Conservation (phyloP, 371 early-diverging fungal species). For the Haplosporangium sp. region DNA sequence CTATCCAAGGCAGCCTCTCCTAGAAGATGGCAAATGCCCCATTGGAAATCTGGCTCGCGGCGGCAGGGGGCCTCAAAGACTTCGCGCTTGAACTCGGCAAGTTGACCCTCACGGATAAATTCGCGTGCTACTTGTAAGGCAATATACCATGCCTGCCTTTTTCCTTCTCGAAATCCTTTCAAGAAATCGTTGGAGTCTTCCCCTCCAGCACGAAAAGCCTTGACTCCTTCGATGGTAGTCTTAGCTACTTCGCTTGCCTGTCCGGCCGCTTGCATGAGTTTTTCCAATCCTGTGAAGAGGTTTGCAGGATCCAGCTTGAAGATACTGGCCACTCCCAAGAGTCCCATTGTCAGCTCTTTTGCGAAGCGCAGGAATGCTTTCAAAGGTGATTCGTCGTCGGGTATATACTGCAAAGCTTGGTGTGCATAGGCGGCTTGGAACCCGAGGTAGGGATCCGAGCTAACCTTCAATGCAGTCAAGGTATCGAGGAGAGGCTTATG, state of each 20-base stretch:
- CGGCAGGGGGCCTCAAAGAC: constrained; percentile 7
- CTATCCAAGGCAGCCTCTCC: constrained; percentile 3
- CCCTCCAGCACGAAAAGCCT: background rate
- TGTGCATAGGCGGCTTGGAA: constrained; percentile 18
- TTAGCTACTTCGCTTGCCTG: background rate
- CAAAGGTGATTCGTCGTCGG: constrained; percentile 7
- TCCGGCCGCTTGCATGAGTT: constrained; percentile 1
- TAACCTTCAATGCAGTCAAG: background rate
- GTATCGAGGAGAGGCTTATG: constrained; percentile 2
- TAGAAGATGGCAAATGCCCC: background rate
- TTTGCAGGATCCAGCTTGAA: constrained; percentile 3
- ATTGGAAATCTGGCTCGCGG: constrained; percentile 6
- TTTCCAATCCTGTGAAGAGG: constrained; percentile 1
- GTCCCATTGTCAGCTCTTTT: background rate
- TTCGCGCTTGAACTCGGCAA: background rate
- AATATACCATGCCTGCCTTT: constrained; percentile 15
- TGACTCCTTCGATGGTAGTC: background rate
- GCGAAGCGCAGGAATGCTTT: constrained; percentile 6
- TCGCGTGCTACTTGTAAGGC: constrained; percentile 1
- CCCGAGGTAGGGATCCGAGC: constrained; percentile 10
- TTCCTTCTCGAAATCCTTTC: background rate
- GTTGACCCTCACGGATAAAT: constrained; percentile 4
- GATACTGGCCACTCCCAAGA: constrained; percentile 1
- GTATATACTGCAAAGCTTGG: constrained; percentile 16
- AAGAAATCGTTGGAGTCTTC: background rate